A percentile compares a stretch with the other conserved stretches of the same genome.
These are phyloP conservation scores for Fonsecaea monophora DNA, from an alignment of 2,329 filamentous ascomycete species.

Conservation along the genomic window DNA sequence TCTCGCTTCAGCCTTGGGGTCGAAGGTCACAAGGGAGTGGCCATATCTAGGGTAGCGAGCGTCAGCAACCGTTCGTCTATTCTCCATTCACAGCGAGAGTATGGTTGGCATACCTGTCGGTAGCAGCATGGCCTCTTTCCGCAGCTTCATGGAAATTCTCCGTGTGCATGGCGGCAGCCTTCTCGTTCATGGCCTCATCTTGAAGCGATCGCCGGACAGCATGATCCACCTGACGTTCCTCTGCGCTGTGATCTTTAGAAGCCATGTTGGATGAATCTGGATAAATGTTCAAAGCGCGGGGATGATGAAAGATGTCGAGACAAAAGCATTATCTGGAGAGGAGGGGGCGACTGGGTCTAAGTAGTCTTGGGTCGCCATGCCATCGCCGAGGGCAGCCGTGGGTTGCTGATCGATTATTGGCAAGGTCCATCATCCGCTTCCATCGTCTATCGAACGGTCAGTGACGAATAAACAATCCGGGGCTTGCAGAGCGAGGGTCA, in stretches of 20 bases:
- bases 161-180: conserved; percentile 45
- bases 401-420: conserved; percentile 4
- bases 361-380: conserved; percentile 14
- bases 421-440: background rate
- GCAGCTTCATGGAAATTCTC: conserved; percentile 12
- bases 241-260: conserved; percentile 26
- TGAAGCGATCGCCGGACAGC: conserved; percentile 28
- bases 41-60: conserved; percentile 51
- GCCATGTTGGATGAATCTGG: conserved; percentile 19
- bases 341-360: conserved; percentile 1
- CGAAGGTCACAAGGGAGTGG: conserved; percentile 59
- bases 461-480: background rate
- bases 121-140: conserved; percentile 52
- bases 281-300: background rate
- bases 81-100: background rate
- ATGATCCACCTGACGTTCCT: conserved; percentile 26
- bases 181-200: conserved; percentile 38
- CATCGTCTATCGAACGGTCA: background rate
- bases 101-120: conserved; percentile 50
- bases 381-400: background rate
- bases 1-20: conserved; percentile 62
- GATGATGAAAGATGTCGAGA: background rate
- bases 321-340: background rate
- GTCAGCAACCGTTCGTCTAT: background rate
- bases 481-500: background rate